Base-by-base conservation (phyloP, 331 rosid species). In the Pyrus hybrid region DNA sequence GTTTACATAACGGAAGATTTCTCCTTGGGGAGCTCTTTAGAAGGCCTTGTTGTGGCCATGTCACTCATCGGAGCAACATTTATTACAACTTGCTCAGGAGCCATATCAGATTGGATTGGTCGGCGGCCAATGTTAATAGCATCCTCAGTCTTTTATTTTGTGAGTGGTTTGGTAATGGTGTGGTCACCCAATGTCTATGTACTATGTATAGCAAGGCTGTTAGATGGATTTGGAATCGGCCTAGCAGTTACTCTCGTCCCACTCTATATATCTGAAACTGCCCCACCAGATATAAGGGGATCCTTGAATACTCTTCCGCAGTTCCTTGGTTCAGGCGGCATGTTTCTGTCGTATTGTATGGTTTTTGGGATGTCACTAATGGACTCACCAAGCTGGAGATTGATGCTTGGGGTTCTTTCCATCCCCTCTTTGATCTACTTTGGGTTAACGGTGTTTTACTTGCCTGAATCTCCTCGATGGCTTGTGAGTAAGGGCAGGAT, bases 381-480 rank as follows among this genome's bases (percentile, higher is more conserved):
- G 45, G 29, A 75, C 70, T 83, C 85, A 1, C 88, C 91, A 18
- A 88, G 83, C 88, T 88, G 91, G 91, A 85, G 76, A 72, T 2
- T 88, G 29, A 88, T 88, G 91, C 91, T 88, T 20, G 91, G 86
- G 54, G 67, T 88, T 77, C 96, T 93, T 17, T 87, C 91, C 22
- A 70, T 90, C 77, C 97, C 91, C 23, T 93, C 97, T 23, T 57
- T 90, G 21, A 10, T 93, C 70, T 93, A 85, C 81, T 87, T 93
- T 85, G 37, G 43, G 68, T 75, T 93, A 23, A 68, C 94, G 2
- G 67, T 90, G n/a, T 93, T 93, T 86, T 88, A 80, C 96, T 93
- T 93, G 91, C 97, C 97, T 0, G 97, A 93, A 84, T 93, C 97
- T 87, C 97, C 97, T 67, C 89, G 96, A 68, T 93, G 97, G 97